Evolutionary conservation across 1,139 yeast species (phyloP).

Genomic region (Diutina sp.): DNA sequence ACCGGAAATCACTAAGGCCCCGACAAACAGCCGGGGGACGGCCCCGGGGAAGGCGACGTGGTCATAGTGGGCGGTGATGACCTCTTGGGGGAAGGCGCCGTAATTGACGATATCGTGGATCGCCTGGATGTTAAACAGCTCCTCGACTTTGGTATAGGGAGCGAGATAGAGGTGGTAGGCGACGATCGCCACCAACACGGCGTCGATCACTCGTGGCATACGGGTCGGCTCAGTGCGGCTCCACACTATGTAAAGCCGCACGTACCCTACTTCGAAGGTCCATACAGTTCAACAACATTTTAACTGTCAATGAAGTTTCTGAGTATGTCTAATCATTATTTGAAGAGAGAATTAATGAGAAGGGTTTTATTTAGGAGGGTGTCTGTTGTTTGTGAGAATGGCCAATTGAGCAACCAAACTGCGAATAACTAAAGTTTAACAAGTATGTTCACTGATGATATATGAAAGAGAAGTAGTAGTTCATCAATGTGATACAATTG

Average conservation of each 20-base stretch:
- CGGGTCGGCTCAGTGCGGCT: background rate
- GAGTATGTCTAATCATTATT: too few relatives aligned
- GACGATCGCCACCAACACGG: slow-evolving; percentile 17
- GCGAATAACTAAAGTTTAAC: too few relatives aligned
- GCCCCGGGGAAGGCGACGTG: slow-evolving; percentile 76
- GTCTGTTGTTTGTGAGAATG: too few relatives aligned
- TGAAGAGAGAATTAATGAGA: too few relatives aligned
- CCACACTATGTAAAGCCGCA: background rate
- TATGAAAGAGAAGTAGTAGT: too few relatives aligned
- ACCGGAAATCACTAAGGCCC: slow-evolving; percentile 45
- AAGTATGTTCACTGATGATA: too few relatives aligned
- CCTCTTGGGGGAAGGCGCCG: slow-evolving; percentile 35
- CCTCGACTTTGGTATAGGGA: slow-evolving; percentile 90
- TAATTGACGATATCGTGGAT: slow-evolving; percentile 64
- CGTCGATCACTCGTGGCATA: slow-evolving; percentile 10
- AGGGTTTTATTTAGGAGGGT: too few relatives aligned
- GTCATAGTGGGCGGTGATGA: slow-evolving; percentile 39
- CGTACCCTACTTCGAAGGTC: too few relatives aligned
- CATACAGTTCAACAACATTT: too few relatives aligned
- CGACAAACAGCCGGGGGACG: slow-evolving; percentile 79
- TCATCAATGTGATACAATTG: too few relatives aligned
- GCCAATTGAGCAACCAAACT: too few relatives aligned
- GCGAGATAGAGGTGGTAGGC: slow-evolving; percentile 37
- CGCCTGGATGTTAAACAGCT: slow-evolving; percentile 86
- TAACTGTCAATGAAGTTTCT: too few relatives aligned